Percentiles rank a stretch among this genome's conserved stretches.
phyloP scores from a whole-genome alignment of 306 rosid genomes.

The Dalbergia oliveri region DNA sequence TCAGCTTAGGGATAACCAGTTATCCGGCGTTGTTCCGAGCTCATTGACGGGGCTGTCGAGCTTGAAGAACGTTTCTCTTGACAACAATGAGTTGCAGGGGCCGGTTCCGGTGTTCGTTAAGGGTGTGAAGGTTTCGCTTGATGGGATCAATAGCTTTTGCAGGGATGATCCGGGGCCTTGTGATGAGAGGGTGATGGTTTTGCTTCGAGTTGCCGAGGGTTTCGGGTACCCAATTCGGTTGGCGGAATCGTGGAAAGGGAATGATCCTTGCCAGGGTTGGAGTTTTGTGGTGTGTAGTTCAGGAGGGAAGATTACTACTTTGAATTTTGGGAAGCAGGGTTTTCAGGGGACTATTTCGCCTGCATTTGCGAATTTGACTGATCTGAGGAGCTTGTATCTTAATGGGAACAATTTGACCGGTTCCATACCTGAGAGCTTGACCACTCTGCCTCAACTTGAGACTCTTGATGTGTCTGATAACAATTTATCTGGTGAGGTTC shows the following conservation, averaged over 20 bases:
- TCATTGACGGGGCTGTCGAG: constrained; percentile 60
- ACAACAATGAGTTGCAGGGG: constrained; percentile 79
- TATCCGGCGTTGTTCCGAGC: constrained; percentile 71
- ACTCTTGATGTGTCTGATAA: constrained; percentile 76
- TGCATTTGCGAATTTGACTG: constrained; percentile 69
- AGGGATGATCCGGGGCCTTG: constrained; percentile 55
- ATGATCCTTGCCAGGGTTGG: constrained; percentile 73
- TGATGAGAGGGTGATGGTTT: constrained; percentile 62
- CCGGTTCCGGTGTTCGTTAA: constrained; percentile 64
- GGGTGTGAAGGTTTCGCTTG: constrained; percentile 40
- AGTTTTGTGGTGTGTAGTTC: constrained; percentile 54
- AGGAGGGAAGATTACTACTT: constrained; percentile 48
- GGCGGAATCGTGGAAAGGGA: constrained; percentile 67
- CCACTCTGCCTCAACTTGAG: constrained; percentile 64
- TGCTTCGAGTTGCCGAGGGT: constrained; percentile 63
- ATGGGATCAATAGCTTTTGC: constrained; percentile 72
- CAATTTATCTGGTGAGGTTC: constrained; percentile 68
- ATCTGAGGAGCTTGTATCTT: constrained; percentile 59
- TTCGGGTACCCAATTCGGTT: constrained; percentile 65
- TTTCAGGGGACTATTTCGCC: constrained; percentile 80
- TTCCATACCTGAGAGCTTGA: constrained; percentile 64
- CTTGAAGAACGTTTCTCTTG: constrained; percentile 60
- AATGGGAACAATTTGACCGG: constrained; percentile 72
- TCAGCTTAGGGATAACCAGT: constrained; percentile 75
- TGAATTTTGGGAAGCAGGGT: constrained; percentile 63